phyloP scores from a whole-genome alignment of 208 protist species.

The Naegleria lovaniensis region DNA sequence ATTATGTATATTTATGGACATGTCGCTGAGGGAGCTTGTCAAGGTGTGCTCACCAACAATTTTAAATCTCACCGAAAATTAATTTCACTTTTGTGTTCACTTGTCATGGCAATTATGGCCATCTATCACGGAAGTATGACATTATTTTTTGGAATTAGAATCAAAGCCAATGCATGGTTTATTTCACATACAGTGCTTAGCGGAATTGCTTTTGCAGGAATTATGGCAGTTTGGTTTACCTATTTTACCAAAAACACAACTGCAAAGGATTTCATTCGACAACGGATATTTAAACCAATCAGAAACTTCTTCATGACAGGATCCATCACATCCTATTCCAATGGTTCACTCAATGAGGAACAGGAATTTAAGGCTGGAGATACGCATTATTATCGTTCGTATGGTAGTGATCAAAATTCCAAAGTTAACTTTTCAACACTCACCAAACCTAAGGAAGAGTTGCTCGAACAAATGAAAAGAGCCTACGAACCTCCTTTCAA shows the following conservation, averaged over 20 bases:
- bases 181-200: not conserved
- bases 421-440: not conserved
- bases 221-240: not conserved
- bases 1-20: constrained; percentile 33
- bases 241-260: not conserved
- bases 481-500: constrained; percentile 5
- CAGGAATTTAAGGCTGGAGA: not conserved
- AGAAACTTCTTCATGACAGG: not conserved
- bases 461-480: not conserved
- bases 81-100: not conserved
- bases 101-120: not conserved
- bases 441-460: not conserved
- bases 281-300: not conserved
- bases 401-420: not conserved
- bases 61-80: constrained; percentile 7
- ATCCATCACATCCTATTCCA: not conserved
- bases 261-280: not conserved
- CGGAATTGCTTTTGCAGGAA: not conserved
- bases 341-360: not conserved
- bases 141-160: not conserved
- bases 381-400: not conserved
- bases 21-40: not conserved
- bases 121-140: not conserved
- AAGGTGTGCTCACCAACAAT: not conserved
- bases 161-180: not conserved